Conservation (phyloP, 441 rosid genomes). For the Kokia cookei region DNA sequence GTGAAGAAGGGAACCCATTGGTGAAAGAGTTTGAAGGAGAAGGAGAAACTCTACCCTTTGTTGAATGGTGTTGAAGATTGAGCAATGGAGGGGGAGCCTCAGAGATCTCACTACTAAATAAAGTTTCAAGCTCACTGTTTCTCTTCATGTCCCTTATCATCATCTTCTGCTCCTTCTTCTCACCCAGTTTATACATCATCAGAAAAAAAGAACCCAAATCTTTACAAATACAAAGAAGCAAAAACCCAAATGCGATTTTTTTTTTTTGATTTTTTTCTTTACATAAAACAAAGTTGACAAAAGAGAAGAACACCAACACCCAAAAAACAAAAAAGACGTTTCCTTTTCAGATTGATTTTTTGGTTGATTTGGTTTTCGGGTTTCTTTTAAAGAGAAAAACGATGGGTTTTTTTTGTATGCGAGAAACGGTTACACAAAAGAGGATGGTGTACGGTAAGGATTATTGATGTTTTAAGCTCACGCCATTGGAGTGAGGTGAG, state of each 20-base stretch:
- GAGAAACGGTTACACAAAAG: slow-evolving; percentile 6
- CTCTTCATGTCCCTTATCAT: slow-evolving; percentile 12
- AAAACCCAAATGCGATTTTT: slow-evolving; percentile 14
- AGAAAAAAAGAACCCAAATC: background rate
- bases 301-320: background rate
- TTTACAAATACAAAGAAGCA: slow-evolving; percentile 6
- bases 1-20: slow-evolving; percentile 25
- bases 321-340: background rate
- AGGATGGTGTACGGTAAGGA: slow-evolving; percentile 11
- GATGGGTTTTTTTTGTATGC: background rate
- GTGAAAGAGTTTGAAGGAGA: slow-evolving; percentile 30
- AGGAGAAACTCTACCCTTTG: slow-evolving; percentile 17
- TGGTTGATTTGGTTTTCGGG: slow-evolving; percentile 3
- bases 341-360: background rate
- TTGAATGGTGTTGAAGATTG: slow-evolving; percentile 18
- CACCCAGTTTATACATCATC: slow-evolving; percentile 27
- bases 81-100: slow-evolving; percentile 9
- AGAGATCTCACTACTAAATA: slow-evolving; percentile 9
- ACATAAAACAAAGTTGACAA: background rate
- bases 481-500: slow-evolving; percentile 33
- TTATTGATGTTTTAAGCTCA: slow-evolving; percentile 22
- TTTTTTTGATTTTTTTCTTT: too few species aligned
- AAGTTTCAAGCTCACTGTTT: slow-evolving; percentile 13
- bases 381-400: background rate
- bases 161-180: slow-evolving; percentile 9